Conservation (phyloP, 1,284 basidiomycete genomes). For the Apiotrichum veenhuisii region DNA sequence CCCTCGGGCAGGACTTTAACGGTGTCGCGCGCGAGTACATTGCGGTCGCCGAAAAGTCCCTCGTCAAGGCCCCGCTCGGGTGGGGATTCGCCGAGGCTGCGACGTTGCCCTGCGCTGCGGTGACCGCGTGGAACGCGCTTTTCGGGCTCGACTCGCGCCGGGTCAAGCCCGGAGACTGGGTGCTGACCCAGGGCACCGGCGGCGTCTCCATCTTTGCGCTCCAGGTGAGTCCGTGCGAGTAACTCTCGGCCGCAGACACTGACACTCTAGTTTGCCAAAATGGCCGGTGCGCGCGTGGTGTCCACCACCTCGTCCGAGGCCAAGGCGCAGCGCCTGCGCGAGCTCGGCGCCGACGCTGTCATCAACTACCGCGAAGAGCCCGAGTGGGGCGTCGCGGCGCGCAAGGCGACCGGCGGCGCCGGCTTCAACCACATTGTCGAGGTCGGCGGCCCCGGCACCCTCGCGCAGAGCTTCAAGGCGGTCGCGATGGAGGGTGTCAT, state of each 20-base stretch:
- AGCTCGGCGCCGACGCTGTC: conserved; percentile 41
- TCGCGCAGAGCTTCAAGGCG: conserved; percentile 53
- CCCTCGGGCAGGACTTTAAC: conserved; percentile 55
- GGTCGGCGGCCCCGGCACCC: conserved; percentile 57
- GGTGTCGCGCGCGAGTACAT: conserved; percentile 60
- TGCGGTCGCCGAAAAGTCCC: conserved; percentile 44
- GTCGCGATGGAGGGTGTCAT: conserved; percentile 54
- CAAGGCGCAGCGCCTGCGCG: conserved; percentile 36
- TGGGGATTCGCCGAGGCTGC: conserved; percentile 45
- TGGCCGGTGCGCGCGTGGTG: conserved; percentile 44
- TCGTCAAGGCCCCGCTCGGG: conserved; percentile 40
- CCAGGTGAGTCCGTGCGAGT: conserved; percentile 25
- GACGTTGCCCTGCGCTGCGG: conserved; percentile 46
- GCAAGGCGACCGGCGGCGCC: conserved; percentile 29
- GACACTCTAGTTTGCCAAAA: conserved; percentile 47
- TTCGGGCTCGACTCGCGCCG: conserved; percentile 35
- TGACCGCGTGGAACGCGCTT: conserved; percentile 50
- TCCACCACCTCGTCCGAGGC: conserved; percentile 45
- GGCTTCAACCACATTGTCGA: conserved; percentile 62
- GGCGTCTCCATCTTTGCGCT: conserved; percentile 49
- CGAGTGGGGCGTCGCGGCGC: conserved; percentile 44
- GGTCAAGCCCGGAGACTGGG: conserved; percentile 45
- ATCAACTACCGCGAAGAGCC: conserved; percentile 28
- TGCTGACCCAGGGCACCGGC: conserved; percentile 49
- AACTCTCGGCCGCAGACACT: neutral